These are phyloP conservation scores for Platanthera zijinensis DNA, from an alignment of 106 monocot genomes.

Conservation along the genomic window DNA sequence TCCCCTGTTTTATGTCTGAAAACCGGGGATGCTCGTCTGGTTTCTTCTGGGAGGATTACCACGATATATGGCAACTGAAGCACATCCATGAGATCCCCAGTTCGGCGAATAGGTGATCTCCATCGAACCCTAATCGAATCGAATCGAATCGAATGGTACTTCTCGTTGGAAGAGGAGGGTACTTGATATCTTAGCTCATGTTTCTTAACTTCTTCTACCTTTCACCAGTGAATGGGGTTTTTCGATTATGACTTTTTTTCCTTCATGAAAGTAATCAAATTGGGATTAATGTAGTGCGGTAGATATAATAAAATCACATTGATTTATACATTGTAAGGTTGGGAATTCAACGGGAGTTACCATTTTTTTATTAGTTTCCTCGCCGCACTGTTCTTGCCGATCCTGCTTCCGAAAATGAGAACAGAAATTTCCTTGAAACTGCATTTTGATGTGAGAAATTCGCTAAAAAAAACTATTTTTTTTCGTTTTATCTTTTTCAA, in stretches of 20 bases:
- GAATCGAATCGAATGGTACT: neutral
- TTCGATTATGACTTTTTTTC: neutral
- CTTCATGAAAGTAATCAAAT: neutral
- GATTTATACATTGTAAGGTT: neutral
- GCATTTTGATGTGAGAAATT: too few species aligned
- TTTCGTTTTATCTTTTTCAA: too few species aligned
- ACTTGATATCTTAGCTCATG: neutral
- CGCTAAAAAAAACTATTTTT: too few species aligned
- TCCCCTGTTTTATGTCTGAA: constrained; percentile 8
- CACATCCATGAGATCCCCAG: constrained; percentile 33
- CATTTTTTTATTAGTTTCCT: too few species aligned
- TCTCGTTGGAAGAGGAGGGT: neutral
- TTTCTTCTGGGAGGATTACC: constrained; percentile 8
- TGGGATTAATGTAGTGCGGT: neutral
- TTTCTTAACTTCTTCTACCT: neutral
- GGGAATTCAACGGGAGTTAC: neutral
- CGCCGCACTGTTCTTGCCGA: too few species aligned
- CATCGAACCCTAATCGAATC: neutral
- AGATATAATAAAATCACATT: neutral
- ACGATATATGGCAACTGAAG: constrained; percentile 34
- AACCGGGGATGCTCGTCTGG: constrained; percentile 3
- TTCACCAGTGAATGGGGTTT: neutral
- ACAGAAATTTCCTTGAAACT: too few species aligned
- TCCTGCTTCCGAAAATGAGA: too few species aligned
- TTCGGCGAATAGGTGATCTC: constrained; percentile 4